Conservation (phyloP, 768 basidiomycete genomes). For the Hericium coralloides region DNA sequence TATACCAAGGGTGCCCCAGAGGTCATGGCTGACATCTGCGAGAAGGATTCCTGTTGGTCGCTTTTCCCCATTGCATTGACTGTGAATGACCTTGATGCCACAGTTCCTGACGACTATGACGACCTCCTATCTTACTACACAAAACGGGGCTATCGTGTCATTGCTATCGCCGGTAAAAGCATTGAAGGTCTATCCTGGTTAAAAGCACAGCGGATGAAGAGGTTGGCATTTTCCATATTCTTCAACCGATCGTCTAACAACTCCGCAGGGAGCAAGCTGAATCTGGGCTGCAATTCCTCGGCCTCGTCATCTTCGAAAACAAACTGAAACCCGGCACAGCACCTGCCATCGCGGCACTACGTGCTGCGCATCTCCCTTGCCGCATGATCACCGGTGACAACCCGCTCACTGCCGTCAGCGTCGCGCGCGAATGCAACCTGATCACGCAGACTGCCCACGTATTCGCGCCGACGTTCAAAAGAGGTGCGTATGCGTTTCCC, state of each 20-base stretch:
- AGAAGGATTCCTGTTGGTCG: conserved; percentile 77
- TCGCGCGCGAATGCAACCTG: conserved; percentile 87
- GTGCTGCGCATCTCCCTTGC: conserved; percentile 85
- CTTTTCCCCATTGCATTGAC: background rate
- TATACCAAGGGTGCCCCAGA: conserved; percentile 99
- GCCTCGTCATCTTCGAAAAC: conserved; percentile 96
- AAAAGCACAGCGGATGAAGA: conserved; percentile 92
- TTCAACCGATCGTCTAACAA: background rate
- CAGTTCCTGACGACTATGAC: conserved; percentile 95
- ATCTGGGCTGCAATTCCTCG: conserved; percentile 81
- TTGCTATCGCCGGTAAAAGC: conserved; percentile 95
- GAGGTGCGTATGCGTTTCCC: conserved; percentile 37
- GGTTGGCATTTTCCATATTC: conserved; percentile 33
- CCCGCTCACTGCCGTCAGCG: conserved; percentile 91
- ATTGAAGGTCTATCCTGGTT: conserved; percentile 93
- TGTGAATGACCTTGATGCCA: background rate
- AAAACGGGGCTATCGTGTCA: conserved; percentile 92
- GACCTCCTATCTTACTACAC: conserved; percentile 97
- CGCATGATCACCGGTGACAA: conserved; percentile 99
- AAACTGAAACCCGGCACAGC: conserved; percentile 89
- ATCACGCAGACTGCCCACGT: conserved; percentile 86
- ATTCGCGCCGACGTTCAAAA: conserved; percentile 72
- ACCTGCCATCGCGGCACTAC: conserved; percentile 81
- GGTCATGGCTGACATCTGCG: conserved; percentile 94
- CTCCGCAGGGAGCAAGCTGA: conserved; percentile 86